These are phyloP conservation scores for Diplodia scrobiculata DNA, from an alignment of 2,329 filamentous ascomycete genomes.

Conservation along the genomic window DNA sequence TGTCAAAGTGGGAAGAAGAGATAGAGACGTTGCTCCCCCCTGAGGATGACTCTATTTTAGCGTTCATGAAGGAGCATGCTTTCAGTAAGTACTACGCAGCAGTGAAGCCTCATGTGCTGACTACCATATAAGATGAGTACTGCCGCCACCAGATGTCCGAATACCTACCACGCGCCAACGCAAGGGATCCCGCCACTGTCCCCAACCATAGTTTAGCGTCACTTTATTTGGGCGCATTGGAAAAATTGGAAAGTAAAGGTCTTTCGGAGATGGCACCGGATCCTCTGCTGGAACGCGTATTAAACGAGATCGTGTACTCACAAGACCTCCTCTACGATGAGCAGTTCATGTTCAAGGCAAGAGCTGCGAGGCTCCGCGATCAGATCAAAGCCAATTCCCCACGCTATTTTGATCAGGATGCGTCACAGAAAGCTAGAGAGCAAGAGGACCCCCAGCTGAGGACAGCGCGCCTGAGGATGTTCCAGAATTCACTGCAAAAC, in stretches of 20 bases:
- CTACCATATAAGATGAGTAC: background rate
- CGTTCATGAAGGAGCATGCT: constrained; percentile 22
- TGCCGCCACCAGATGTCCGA: constrained; percentile 16
- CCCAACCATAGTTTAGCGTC: constrained; percentile 14
- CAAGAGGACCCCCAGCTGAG: background rate
- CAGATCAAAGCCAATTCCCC: background rate
- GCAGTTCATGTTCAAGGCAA: constrained; percentile 15
- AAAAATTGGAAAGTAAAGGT: constrained; percentile 6
- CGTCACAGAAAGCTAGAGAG: background rate
- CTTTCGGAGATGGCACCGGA: background rate
- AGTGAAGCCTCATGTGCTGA: background rate
- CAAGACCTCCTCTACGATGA: constrained; percentile 12
- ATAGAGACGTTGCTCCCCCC: constrained; percentile 1
- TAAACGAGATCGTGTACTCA: background rate
- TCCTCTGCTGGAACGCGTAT: constrained; percentile 9
- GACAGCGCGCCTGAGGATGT: background rate
- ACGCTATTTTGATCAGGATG: constrained; percentile 1
- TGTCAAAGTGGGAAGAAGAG: constrained; percentile 10
- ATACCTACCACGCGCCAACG: constrained; percentile 7
- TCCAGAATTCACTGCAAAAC: constrained; percentile 1
- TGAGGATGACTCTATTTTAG: background rate
- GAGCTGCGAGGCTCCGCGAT: constrained; percentile 1
- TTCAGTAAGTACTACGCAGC: background rate
- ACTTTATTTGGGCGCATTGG: constrained; percentile 12
- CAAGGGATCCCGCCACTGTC: background rate